Base-by-base conservation (phyloP, 352 stramenopile genomes). In the Phytophthora chlamydospora region DNA sequence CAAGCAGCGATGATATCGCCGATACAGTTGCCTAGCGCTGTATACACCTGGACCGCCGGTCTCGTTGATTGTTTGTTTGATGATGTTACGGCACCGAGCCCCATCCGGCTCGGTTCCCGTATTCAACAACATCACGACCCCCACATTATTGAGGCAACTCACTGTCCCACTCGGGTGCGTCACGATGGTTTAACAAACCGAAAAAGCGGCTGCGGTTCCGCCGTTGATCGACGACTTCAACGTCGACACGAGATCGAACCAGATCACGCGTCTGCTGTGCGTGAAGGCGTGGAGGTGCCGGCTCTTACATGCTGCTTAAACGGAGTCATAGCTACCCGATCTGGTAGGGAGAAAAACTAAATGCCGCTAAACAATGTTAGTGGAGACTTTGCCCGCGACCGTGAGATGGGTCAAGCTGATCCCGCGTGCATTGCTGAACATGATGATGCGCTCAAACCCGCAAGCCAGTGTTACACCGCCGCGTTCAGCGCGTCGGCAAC, bases 51-150 rank as follows among this genome's bases (percentile, higher is more conserved):
- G 36, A 51, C 47, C 55, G 31, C 45, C 55, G 45, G 45, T 19
- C 11, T 27, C n/a, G 35, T 44, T 46, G 32, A 38, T 17, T 54
- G 53, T 16, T 13, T 19, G 19, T 27, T 24, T 61, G 42, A 65
- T 65, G 47, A 65, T 53, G 57, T 65, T 59, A 65, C 57, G 57
- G 27, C 32, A 21, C 24, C 48, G 39, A 65, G 19, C 52, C 36
- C 49, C 36, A 49, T 58, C 56, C n/a, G 39, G 39, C 19, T 9
- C 19, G n/a, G 35, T 38, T 32, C 38, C 19, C 57, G 57, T 59
- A 65, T 65, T 65, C 46, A 58, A 36, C 3, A 49, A 21, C 52
- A 38, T 33, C 54, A 27, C 32, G 14, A 12, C 27, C 14, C 16
- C 17, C 16, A 29, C 12, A 46, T 10, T 29, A 3, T 35, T 50